Conservation (phyloP, 2,329 filamentous ascomycete genomes). For the Talaromyces piceae region DNA sequence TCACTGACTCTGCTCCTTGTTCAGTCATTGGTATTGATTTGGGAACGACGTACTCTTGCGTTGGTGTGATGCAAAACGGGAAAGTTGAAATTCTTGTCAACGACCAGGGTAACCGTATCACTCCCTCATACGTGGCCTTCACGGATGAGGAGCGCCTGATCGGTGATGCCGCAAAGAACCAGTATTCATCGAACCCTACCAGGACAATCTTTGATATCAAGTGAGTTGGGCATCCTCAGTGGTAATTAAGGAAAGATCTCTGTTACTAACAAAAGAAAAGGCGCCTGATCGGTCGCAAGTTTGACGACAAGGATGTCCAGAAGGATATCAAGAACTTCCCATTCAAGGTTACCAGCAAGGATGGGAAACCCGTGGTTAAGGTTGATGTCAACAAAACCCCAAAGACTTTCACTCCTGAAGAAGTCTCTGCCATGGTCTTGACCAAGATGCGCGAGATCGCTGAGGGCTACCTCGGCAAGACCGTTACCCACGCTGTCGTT, state of each 20-base stretch:
- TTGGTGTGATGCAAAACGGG: conserved; percentile 92
- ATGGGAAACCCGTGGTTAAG: conserved; percentile 79
- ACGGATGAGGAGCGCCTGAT: conserved; percentile 95
- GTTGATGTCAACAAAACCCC: conserved; percentile 53
- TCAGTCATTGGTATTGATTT: conserved; percentile 89
- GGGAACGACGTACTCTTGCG: conserved; percentile 79
- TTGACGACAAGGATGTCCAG: conserved; percentile 77
- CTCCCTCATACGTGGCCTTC: conserved; percentile 90
- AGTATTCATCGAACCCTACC: conserved; percentile 71
- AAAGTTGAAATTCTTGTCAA: conserved; percentile 95
- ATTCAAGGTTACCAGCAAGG: conserved; percentile 85
- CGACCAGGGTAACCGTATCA: conserved; percentile 95
- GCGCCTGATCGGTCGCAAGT: conserved; percentile 81
- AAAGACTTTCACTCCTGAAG: conserved; percentile 60
- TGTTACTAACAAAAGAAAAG: conserved; percentile 34
- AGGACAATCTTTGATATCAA: conserved; percentile 77
- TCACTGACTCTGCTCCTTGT: background rate
- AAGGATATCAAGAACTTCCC: conserved; percentile 97
- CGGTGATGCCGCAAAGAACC: conserved; percentile 96
- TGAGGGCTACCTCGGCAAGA: conserved; percentile 54
- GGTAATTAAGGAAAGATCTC: background rate
- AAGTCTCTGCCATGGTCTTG: conserved; percentile 60
- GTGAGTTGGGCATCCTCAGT: conserved; percentile 49
- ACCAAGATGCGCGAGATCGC: conserved; percentile 62
- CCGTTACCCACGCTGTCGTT: conserved; percentile 63